A percentile compares a stretch with the other conserved stretches of the same genome.
Conservation (phyloP, 148 eudicot genomes). For the Fallopia convolvulus region DNA sequence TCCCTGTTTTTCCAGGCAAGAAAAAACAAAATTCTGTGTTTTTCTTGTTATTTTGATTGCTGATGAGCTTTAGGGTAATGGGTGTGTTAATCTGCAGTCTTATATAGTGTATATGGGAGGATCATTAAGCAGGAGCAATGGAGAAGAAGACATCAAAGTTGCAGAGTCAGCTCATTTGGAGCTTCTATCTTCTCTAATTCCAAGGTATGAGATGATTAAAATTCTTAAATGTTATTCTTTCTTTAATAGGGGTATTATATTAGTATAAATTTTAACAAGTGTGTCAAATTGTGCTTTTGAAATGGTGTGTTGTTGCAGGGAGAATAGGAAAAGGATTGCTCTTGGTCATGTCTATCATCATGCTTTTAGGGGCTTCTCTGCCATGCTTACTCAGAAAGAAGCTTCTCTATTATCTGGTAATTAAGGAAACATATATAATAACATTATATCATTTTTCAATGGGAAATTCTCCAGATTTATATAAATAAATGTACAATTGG, state of each 20-base stretch:
- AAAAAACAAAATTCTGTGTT: background rate
- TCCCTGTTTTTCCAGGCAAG: no score
- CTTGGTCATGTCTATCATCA: constrained; percentile 47
- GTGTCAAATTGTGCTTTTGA: background rate
- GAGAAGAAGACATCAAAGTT: constrained; percentile 16
- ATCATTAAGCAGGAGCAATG: constrained; percentile 15
- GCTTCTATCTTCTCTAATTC: constrained; percentile 41
- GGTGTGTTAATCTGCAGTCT: constrained; percentile 24
- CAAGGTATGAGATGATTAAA: constrained; percentile 25
- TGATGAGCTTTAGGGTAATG: background rate
- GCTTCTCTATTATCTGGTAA: constrained; percentile 56
- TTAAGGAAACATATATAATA: background rate
- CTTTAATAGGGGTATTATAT: no score
- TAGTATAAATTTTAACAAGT: background rate
- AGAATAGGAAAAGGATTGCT: constrained; percentile 32
- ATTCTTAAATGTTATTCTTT: background rate
- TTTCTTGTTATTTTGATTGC: background rate
- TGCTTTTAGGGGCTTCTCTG: constrained; percentile 60
- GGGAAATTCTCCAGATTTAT: background rate
- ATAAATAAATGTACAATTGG: background rate
- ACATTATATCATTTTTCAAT: background rate
- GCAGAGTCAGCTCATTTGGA: constrained; percentile 39
- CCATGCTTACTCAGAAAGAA: constrained; percentile 42
- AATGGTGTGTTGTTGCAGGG: constrained; percentile 23
- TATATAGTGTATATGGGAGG: constrained; percentile 64